A percentile compares a stretch with the other conserved stretches of the same genome.
Evolutionary conservation across 1,284 basidiomycete genomes (phyloP).

Genomic region (Tylopilus sp.): DNA sequence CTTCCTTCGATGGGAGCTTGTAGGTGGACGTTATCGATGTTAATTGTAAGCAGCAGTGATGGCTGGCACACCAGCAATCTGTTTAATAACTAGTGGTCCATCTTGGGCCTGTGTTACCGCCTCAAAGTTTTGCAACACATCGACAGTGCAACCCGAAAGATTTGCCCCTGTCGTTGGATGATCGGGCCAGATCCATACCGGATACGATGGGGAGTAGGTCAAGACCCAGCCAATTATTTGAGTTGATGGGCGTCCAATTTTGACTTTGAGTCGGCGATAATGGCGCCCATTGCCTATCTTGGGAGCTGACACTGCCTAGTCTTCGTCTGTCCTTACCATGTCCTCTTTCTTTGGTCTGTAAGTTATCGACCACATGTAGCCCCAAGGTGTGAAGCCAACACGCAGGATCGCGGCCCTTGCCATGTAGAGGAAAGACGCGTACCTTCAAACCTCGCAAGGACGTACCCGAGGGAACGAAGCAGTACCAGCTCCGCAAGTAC

Average conservation of each 20-base stretch:
- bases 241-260: background rate
- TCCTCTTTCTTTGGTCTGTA: conserved; percentile 84
- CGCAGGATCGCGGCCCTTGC: conserved; percentile 5
- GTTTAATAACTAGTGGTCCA: no score
- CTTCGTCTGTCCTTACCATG: conserved; percentile 42
- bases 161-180: background rate
- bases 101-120: no score
- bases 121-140: background rate
- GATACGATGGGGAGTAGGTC: background rate
- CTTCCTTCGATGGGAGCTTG: background rate
- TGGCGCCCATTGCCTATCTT: conserved; percentile 15
- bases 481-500: conserved; percentile 95
- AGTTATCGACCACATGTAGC: conserved; percentile 32
- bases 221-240: background rate
- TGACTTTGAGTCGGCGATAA: background rate
- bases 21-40: conserved; percentile 2
- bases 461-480: conserved; percentile 93
- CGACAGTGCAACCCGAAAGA: no score
- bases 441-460: conserved; percentile 98
- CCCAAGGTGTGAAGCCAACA: conserved; percentile 8
- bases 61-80: background rate
- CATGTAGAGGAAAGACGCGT: conserved; percentile 74
- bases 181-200: background rate
- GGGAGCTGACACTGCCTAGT: conserved; percentile 6
- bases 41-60: background rate